Conservation (phyloP, 2,329 filamentous ascomycete genomes). For the Xylaria sp. region DNA sequence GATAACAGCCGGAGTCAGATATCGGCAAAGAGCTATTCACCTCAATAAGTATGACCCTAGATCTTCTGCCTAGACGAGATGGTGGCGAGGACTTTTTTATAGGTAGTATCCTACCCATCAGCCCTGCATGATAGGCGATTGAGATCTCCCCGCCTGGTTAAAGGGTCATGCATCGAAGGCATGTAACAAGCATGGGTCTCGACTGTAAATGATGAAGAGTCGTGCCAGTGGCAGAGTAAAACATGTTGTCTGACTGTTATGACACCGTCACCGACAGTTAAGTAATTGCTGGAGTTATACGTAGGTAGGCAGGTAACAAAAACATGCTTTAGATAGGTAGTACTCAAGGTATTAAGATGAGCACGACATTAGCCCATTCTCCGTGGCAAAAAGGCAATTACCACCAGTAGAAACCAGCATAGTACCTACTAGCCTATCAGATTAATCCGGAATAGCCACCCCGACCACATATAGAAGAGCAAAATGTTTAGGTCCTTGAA, state of each 20-base stretch:
- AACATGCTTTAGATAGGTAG: no score
- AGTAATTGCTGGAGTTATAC: background rate
- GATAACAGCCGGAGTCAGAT: no score
- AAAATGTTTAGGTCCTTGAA: background rate
- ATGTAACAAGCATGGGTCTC: constrained; percentile 11
- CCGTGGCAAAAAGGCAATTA: background rate
- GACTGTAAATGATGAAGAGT: constrained; percentile 6
- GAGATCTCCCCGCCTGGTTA: background rate
- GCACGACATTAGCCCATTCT: background rate
- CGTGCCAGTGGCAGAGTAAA: background rate
- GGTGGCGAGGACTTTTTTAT: no score
- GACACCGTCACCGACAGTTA: background rate
- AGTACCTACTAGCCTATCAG: no score
- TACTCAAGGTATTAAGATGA: background rate
- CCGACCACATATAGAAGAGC: no score
- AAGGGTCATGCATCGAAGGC: constrained; percentile 5
- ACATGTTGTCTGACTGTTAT: constrained; percentile 3
- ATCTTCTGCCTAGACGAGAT: no score
- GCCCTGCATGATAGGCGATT: constrained; percentile 9
- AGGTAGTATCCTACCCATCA: constrained; percentile 11
- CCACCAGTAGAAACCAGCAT: no score
- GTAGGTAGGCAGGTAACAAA: no score
- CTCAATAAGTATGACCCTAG: no score
- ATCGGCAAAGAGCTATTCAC: no score
- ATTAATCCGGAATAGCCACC: no score